Evolutionary conservation across 805 yeast genomes (phyloP), one percentile per base, ranked within the genome.

Genomic region (Yamadazyma laniorum): DNA sequence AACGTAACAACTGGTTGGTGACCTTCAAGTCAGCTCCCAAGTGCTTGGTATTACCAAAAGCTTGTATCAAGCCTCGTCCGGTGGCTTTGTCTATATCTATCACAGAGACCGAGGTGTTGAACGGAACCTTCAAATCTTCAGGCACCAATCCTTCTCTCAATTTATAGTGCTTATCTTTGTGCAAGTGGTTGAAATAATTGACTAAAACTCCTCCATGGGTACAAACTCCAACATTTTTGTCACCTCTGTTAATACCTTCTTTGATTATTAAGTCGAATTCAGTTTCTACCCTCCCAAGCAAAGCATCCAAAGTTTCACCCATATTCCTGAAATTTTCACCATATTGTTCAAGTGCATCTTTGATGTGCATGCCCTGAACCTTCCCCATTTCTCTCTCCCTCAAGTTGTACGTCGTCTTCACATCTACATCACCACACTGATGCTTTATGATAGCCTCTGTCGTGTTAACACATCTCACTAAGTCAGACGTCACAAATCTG

Each of bases 201-300:
- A 86, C 74, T 13, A 87, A 80, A 1, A 84, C 83, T 6, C 95
- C 95, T 15, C 95, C 95, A 56, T 87, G 95, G 11, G 88, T 77
- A 40, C 87, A 77, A 15, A 85, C 42, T 11, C 80, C 64, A 2
- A 83, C 71, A 49, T 84, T 85, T 34, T 59, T 60, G 39, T 59
- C 53, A 17, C 58, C 58, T 1, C 61, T 51, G 0, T 47, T 48
- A 3, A 56, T 49, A 2, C 73, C 59, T 18, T 62, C 64, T 7
- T 65, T 60, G 3, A 79, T 53, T 0, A 76, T 59, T 1, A 42
- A 35, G 16, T 66, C 57, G 66, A 83, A 72, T 34, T 71, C 78
- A 4, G 49, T 37, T 6, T 61, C 59, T 4, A 86, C 64, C 40
- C 95, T 66, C 1, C 43, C 54, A 19, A 72, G 50, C 39, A 85